Percentiles rank a stretch among this genome's conserved stretches.
These are phyloP conservation scores for Nitzschia palea DNA, from an alignment of 108 stramenopile genomes.

Conservation along the genomic window DNA sequence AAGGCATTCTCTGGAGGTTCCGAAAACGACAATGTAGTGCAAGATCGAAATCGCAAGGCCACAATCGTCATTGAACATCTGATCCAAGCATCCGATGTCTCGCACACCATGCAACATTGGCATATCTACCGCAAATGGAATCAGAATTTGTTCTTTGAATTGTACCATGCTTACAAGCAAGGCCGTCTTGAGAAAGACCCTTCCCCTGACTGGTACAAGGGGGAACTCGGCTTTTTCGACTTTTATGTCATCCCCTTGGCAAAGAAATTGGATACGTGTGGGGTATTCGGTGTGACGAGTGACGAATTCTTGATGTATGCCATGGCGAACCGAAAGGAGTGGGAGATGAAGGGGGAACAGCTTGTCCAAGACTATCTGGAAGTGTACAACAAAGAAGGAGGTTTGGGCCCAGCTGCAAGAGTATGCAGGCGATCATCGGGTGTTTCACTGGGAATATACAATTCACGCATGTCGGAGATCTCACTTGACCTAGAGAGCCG, in stretches of 20 bases:
- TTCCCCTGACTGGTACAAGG: conserved; percentile 48
- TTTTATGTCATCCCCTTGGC: conserved; percentile 56
- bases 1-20: conserved; percentile 30
- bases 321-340: conserved; percentile 28
- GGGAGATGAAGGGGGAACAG: neutral
- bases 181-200: conserved; percentile 47
- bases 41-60: conserved; percentile 20
- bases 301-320: conserved; percentile 48
- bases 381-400: conserved; percentile 6
- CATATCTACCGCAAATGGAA: conserved; percentile 48
- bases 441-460: neutral
- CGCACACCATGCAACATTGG: no score
- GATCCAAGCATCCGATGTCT: conserved; percentile 47
- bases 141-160: conserved; percentile 46
- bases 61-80: conserved; percentile 47
- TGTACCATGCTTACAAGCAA: conserved; percentile 41
- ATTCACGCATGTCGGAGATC: neutral
- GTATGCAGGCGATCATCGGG: neutral
- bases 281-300: conserved; percentile 49
- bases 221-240: no score
- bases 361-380: neutral
- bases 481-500: neutral
- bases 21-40: neutral
- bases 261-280: conserved; percentile 50
- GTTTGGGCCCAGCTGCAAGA: neutral